Conservation (phyloP, 2,329 filamentous ascomycete genomes). For the Epichloe scottii region DNA sequence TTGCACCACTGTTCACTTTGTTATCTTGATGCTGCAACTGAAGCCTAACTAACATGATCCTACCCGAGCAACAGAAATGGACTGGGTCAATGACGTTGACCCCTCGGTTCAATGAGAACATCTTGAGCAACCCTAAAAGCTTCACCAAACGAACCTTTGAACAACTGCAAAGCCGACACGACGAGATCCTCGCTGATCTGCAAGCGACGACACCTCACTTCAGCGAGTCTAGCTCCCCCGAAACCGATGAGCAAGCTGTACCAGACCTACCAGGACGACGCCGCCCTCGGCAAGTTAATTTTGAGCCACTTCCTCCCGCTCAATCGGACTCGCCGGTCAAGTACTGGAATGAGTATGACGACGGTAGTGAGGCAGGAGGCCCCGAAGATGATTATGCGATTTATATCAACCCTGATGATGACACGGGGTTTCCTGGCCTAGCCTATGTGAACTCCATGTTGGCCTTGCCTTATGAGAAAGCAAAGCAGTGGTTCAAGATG, state of each 20-base stretch:
- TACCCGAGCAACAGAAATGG: conserved; percentile 51
- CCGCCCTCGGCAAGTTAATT: conserved; percentile 12
- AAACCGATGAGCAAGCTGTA: conserved; percentile 15
- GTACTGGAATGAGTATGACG: conserved; percentile 84
- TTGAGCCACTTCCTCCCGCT: conserved; percentile 20
- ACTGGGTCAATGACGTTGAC: conserved; percentile 57
- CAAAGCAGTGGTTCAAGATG: conserved; percentile 36
- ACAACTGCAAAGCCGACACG: conserved; percentile 36
- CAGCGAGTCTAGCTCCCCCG: conserved; percentile 28
- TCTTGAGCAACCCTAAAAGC: conserved; percentile 55
- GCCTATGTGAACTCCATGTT: conserved; percentile 43
- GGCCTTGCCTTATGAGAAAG: conserved; percentile 35
- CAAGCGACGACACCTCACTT: conserved; percentile 30
- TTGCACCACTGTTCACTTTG: not conserved
- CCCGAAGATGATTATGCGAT: conserved; percentile 55
- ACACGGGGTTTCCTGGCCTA: conserved; percentile 48
- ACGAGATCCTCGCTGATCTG: conserved; percentile 35
- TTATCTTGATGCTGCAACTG: not conserved
- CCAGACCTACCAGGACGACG: not conserved
- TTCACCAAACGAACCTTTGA: conserved; percentile 57
- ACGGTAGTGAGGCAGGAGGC: conserved; percentile 57
- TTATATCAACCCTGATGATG: conserved; percentile 59
- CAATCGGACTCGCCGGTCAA: conserved; percentile 20
- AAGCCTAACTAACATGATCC: not conserved
- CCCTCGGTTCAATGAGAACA: conserved; percentile 51